Percentiles rank a stretch among this genome's conserved stretches.
phyloP scores from a whole-genome alignment of 1,139 yeast species.

The Candida frijolesensis region DNA sequence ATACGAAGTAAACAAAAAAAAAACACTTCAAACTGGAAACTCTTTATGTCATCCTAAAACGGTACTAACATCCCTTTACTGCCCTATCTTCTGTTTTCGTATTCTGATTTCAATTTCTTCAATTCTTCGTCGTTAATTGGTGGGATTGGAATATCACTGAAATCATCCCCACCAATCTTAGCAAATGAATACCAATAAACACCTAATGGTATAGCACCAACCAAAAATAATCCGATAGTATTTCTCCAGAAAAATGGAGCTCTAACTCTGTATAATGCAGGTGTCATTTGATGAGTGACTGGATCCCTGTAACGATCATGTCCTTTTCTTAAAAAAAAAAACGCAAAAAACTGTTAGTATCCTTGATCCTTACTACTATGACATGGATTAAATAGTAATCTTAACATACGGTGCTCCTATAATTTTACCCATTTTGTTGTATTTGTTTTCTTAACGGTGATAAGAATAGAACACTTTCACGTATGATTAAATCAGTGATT shows the following conservation, averaged over 20 bases:
- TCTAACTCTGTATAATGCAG: slow-evolving; percentile 89
- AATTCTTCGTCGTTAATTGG: slow-evolving; percentile 83
- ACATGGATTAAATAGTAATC: too few relatives aligned
- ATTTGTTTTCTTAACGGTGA: background rate
- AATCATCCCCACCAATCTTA: slow-evolving; percentile 78
- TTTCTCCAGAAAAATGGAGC: slow-evolving; percentile 82
- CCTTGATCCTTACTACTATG: too few relatives aligned
- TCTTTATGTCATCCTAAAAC: background rate
- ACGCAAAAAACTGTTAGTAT: slow-evolving; percentile 16
- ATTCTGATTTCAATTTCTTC: slow-evolving; percentile 68
- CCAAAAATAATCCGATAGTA: slow-evolving; percentile 57
- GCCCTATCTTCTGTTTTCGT: slow-evolving; percentile 44
- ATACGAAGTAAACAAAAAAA: background rate
- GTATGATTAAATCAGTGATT: too few relatives aligned
- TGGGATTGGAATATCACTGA: slow-evolving; percentile 89
- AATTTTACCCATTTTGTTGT: slow-evolving; percentile 14
- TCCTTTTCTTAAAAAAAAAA: slow-evolving; percentile 23
- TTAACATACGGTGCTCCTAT: slow-evolving; percentile 20
- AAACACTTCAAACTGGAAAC: background rate
- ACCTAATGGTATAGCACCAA: slow-evolving; percentile 65
- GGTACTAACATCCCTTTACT: background rate
- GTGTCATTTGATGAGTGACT: slow-evolving; percentile 85
- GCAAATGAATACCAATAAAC: slow-evolving; percentile 76
- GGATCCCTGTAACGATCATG: slow-evolving; percentile 66
- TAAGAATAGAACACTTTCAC: too few relatives aligned